Evolutionary conservation across 805 yeast species (phyloP), one percentile per base, ranked within the genome.

Genomic region (Yarrowia sp.): DNA sequence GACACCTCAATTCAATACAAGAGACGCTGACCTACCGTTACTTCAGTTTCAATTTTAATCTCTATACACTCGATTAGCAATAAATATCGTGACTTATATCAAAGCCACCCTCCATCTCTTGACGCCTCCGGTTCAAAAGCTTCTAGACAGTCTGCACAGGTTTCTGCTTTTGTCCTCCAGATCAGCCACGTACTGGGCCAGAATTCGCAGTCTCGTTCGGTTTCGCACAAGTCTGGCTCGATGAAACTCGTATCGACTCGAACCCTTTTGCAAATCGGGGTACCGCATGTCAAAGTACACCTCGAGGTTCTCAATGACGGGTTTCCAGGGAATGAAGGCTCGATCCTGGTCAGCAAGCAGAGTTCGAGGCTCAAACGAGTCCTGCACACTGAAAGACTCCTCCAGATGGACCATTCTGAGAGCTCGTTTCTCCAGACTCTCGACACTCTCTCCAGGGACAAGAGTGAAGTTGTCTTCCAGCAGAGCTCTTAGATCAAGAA

Each of bases 311-410:
- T 70, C 69, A 40, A 72, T 72, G 40, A 73, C 73, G 2, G 75
- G 75, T 2, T 59, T 49, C 58, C 69, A 68, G 26, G 74, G 73
- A 38, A 73, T 69, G 61, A 72, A 72, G 9, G 74, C 74, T 50
- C 46, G 59, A 12, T 73, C 73, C 16, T 72, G 72, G 65, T 72
- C 75, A 0, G 70, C 72, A 35, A 72, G 69, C 45, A 72, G 63
- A 1, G 73, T 72, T 26, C 73, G 70, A 10, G 70, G 70, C 43
- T 70, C 67, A 53, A 73, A 73, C 53, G 53, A 43, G 67, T 73
- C 75, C n/a, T 70, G 58, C 35, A 73, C 69, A 22, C 45, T 49
- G 19, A 68, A 61, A 55, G 72, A 70, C n/a, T 56, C 59, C 42
- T 72, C 75, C 8, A 72, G 70, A 16, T 64, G 45, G 12, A 72